phyloP scores from a whole-genome alignment of 2,329 filamentous ascomycete genomes.

The Epichloe sp. region DNA sequence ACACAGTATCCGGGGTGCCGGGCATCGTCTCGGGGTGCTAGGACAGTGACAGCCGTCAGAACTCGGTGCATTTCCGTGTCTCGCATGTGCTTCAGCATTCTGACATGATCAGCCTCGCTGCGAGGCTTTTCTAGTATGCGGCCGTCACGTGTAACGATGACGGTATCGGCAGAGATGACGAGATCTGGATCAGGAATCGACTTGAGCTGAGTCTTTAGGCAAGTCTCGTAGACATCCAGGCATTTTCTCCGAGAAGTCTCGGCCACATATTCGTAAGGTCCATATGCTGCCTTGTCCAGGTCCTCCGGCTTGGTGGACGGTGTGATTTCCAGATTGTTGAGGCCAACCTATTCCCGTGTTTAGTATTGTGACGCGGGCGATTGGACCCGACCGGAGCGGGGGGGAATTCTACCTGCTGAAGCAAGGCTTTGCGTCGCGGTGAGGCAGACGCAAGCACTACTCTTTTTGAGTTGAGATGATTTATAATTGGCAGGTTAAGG shows the following conservation, averaged over 20 bases:
- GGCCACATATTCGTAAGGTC: constrained; percentile 82
- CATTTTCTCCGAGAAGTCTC: constrained; percentile 77
- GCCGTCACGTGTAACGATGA: constrained; percentile 66
- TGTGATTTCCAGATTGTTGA: constrained; percentile 69
- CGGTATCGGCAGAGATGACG: constrained; percentile 81
- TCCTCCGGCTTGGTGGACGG: constrained; percentile 78
- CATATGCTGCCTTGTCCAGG: constrained; percentile 59
- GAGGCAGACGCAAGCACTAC: constrained; percentile 86
- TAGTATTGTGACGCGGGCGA: constrained; percentile 3
- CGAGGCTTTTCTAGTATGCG: constrained; percentile 84
- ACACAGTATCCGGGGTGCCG: constrained; percentile 75
- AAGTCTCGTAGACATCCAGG: constrained; percentile 50
- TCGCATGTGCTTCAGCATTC: constrained; percentile 70
- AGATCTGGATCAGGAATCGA: constrained; percentile 58
- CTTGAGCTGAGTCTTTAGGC: constrained; percentile 28
- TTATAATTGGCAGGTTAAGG: constrained; percentile 68
- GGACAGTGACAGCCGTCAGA: constrained; percentile 71
- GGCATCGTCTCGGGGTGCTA: constrained; percentile 71
- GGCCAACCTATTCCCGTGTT: constrained; percentile 47
- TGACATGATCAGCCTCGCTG: constrained; percentile 65
- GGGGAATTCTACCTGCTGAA: constrained; percentile 45
- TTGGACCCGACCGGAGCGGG: background rate
- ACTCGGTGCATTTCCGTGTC: constrained; percentile 71
- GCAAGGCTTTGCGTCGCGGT: constrained; percentile 68
- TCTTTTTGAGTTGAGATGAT: constrained; percentile 61